Percentiles rank a stretch among this genome's conserved stretches.
phyloP scores from a whole-genome alignment of 768 basidiomycete species.

The Xerocomellus amylosporus region DNA sequence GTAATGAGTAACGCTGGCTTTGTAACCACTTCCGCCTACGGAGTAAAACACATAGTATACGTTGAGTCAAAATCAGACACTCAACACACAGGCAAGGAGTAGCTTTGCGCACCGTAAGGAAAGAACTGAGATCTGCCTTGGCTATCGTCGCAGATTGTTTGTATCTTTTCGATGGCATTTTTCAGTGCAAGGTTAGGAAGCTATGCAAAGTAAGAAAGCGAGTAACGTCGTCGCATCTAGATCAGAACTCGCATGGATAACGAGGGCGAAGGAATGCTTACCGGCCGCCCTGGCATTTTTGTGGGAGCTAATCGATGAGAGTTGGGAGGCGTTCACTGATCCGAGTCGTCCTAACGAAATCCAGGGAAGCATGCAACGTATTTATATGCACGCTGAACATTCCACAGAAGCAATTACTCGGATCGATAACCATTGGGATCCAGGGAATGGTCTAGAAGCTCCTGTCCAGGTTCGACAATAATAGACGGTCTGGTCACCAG shows the following conservation, averaged over 20 bases:
- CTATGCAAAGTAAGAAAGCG: neutral
- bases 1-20: conserved; percentile 10
- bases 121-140: conserved; percentile 10
- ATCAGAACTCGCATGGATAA: neutral
- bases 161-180: conserved; percentile 1
- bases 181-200: neutral
- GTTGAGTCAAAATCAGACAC: neutral
- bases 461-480: too few species aligned
- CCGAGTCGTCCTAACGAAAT: neutral
- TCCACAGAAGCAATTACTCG: neutral
- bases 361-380: neutral
- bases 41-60: neutral
- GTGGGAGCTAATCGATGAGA: neutral
- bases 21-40: conserved; percentile 13
- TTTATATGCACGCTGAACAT: neutral
- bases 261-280: neutral
- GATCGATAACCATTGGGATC: neutral
- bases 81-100: neutral
- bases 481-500: too few species aligned
- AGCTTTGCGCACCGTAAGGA: neutral
- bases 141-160: neutral
- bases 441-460: neutral
- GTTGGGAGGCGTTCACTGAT: neutral
- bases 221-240: neutral
- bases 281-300: neutral